Base-by-base conservation (phyloP, 73 alveolate genomes). In the Blepharisma stoltei region DNA sequence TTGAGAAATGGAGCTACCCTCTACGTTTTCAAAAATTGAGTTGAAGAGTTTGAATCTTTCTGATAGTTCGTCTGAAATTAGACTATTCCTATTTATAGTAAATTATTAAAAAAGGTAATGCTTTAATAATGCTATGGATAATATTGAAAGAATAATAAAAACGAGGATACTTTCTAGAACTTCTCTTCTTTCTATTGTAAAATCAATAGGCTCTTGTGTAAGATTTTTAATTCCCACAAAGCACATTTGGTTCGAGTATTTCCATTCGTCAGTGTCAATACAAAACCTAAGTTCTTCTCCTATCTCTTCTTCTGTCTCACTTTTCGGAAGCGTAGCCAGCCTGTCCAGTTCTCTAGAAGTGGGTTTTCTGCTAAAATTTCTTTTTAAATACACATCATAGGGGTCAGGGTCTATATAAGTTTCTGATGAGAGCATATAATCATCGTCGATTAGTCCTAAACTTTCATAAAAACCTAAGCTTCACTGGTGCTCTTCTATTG, bases 1-100 rank as follows among this genome's bases (percentile, higher is more conserved):
- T 48, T 84, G 69, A 14, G 86, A 77, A 5, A 83, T 49, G 9
- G 23, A 20, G 21, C 71, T 77, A 7, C 81, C 81, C 8, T 83
- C 90, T 54, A 60, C 41, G 14, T 37, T 37, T 60, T n/a, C 14
- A 21, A 60, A 60, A 27, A 60, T 27, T 20, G 14, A 14, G 21
- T 60, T 60, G 49, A 60, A 60, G 4, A 60, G 18, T 11, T 20
- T 25, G 76, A 25, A 27, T 27, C 21, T 60, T 60, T 4, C 38
- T 11, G 55, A n/a, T n/a, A 37, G 1, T 21, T 21, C 55, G 14
- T 27, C 49, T 11, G 76, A 60, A 20, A 60, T n/a, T 21, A 60
- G 4, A 1, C 21, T 60, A n/a, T n/a, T n/a, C n/a, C n/a, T n/a
- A n/a, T n/a, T n/a, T n/a, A n/a, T n/a, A n/a, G n/a, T n/a, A n/a